A percentile compares a stretch with the other conserved stretches of the same genome.
These are phyloP conservation scores for Triticum timopheevii DNA, from an alignment of 176 grass and related monocot species.

Conservation along the genomic window DNA sequence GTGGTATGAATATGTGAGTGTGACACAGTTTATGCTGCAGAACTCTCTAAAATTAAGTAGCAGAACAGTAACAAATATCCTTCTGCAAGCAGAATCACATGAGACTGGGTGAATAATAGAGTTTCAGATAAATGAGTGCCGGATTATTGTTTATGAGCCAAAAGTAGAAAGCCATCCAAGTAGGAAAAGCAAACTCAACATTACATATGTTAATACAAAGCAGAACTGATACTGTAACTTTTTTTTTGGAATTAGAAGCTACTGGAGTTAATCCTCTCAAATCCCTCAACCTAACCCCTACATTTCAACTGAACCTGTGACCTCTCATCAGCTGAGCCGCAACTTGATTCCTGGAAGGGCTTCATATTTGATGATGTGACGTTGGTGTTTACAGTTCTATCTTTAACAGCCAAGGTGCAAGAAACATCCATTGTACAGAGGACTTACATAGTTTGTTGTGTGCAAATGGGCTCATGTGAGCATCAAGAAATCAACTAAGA, in stretches of 20 bases:
- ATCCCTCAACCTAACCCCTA: background rate
- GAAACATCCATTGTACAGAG: background rate
- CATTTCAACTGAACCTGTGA: conserved; percentile 8
- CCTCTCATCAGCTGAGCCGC: background rate
- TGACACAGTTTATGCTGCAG: background rate
- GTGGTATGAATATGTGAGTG: background rate
- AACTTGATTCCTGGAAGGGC: background rate
- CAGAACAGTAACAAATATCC: background rate
- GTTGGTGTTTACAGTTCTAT: background rate
- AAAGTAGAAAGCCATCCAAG: background rate
- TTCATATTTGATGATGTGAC: conserved; percentile 11
- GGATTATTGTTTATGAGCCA: conserved; percentile 12
- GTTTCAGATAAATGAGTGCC: conserved; percentile 19
- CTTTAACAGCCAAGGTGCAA: conserved; percentile 13
- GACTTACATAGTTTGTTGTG: background rate
- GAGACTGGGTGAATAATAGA: background rate
- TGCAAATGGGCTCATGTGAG: conserved; percentile 15
- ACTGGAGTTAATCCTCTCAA: conserved; percentile 2
- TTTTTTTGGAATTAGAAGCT: background rate
- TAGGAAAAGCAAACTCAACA: conserved; percentile 20
- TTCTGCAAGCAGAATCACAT: conserved; percentile 15
- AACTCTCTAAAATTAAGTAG: background rate
- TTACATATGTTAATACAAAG: background rate
- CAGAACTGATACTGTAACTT: background rate
- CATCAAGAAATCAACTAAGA: conserved; percentile 17